These are phyloP conservation scores for Leccinellum albellum DNA, from an alignment of 768 basidiomycete genomes.

Conservation along the genomic window DNA sequence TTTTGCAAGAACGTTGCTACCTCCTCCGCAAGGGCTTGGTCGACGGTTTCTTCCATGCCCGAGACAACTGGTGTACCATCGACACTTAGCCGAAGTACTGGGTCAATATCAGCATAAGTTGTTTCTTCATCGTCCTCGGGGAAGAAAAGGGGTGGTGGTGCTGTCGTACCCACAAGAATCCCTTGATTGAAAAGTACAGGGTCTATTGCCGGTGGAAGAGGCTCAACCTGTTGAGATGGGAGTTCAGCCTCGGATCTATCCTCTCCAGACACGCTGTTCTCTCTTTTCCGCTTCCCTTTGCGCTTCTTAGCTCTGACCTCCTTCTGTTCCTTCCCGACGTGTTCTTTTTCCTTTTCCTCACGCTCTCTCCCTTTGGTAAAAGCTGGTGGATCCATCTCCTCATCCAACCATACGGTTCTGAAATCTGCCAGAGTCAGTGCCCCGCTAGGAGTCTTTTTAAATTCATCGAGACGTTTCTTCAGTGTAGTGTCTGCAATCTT, in stretches of 20 bases:
- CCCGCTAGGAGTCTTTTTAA: conserved; percentile 85
- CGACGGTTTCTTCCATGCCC: conserved; percentile 56
- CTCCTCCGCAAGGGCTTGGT: conserved; percentile 63
- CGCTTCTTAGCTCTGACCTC: conserved; percentile 28
- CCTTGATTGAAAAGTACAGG: conserved; percentile 60
- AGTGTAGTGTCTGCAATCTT: conserved; percentile 97
- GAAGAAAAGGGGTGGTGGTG: conserved; percentile 36
- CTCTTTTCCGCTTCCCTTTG: conserved; percentile 39
- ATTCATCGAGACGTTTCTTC: conserved; percentile 91
- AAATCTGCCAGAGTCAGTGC: conserved; percentile 86
- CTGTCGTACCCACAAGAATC: conserved; percentile 57
- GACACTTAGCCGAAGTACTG: conserved; percentile 40
- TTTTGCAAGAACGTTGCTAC: conserved; percentile 64
- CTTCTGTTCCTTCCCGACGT: conserved; percentile 32
- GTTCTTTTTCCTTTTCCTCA: conserved; percentile 54
- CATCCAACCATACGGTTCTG: conserved; percentile 84
- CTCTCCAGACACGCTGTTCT: conserved; percentile 37
- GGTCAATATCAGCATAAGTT: conserved; percentile 51
- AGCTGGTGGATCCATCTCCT: conserved; percentile 89
- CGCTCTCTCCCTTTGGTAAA: conserved; percentile 73
- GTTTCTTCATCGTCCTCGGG: conserved; percentile 43
- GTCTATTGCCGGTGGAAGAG: conserved; percentile 41
- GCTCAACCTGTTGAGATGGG: conserved; percentile 14
- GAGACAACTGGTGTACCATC: conserved; percentile 21
- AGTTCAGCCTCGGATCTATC: conserved; percentile 16